Evolutionary conservation across 345 rosid species (phyloP), one percentile per base, ranked within the genome.

Genomic region (Ceriops tagal): DNA sequence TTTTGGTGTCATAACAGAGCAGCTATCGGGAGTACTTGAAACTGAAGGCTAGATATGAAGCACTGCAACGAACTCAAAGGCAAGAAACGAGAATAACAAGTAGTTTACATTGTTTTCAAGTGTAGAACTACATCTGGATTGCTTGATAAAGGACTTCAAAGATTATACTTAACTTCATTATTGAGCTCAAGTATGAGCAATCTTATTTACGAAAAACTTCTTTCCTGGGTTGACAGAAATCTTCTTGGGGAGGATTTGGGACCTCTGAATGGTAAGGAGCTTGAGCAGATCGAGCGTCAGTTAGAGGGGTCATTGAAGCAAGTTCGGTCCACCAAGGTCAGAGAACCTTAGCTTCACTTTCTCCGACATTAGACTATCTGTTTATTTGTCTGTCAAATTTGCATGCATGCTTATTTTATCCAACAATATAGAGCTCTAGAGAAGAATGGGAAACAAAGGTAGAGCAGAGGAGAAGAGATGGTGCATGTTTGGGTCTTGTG

Each of bases 211-310:
- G 5, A 6, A 32, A 64, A 10, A 4, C 3, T 4, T 47, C 49
- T 22, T 46, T 46, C 8, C 20, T 77, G 37, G 32, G 71, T 53
- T 9, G 62, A 57, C 55, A 95, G 97, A 82, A 92, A 95, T 81
- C 88, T 95, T 30, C 96, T 92, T 53, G 99, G 99, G 51, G 99
- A 95, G 82, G 99, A 95, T 37, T 78, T 95, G 79, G 98, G 97
- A 21, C 93, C 96, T 62, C 70, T 95, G 37, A 84, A 82, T 65
- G 80, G 92, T n/a, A 95, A 92, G 86, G 99, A 92, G 53, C 90
- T 95, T 62, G 99, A 92, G 79, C 97, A 95, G 82, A 93, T 95
- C 69, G 99, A 95, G 86, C 93, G 88, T 77, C 93, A 87, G 70
- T 87, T 95, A 5, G 92, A 95, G 35, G 79, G 89, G 52, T 88